Evolutionary conservation across 2,329 filamentous ascomycete species (phyloP).

Genomic region (Emergomyces orientalis): DNA sequence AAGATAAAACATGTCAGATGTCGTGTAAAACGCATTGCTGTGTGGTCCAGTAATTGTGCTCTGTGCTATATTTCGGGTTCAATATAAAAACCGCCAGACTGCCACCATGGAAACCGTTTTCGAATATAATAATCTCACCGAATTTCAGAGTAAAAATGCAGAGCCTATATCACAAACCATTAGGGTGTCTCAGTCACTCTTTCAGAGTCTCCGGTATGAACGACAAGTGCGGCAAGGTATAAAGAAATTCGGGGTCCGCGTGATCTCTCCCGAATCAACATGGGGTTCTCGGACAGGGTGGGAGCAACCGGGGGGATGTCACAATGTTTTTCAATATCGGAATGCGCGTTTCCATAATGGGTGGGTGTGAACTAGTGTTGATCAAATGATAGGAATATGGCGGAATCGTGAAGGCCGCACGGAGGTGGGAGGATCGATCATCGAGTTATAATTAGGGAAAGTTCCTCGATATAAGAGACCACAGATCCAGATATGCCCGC

Average conservation of each 20-base stretch:
- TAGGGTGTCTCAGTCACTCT: neutral
- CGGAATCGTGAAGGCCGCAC: slow-evolving; percentile 13
- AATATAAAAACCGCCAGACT: neutral
- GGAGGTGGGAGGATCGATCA: slow-evolving; percentile 32
- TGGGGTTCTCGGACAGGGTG: neutral
- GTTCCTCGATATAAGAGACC: slow-evolving; percentile 72
- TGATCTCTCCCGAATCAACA: neutral
- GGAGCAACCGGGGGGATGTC: neutral
- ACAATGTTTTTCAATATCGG: neutral
- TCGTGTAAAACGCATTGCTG: neutral
- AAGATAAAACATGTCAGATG: neutral
- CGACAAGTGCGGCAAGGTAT: neutral
- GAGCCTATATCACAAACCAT: neutral
- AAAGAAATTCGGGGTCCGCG: neutral
- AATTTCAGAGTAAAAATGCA: neutral
- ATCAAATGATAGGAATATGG: slow-evolving; percentile 13
- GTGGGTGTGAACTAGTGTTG: neutral
- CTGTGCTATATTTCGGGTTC: neutral
- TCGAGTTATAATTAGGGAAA: slow-evolving; percentile 69
- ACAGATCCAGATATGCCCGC: slow-evolving; percentile 79
- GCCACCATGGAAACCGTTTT: neutral
- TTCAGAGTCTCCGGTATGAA: neutral
- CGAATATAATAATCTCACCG: neutral
- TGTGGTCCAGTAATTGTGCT: neutral
- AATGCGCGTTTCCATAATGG: neutral